Evolutionary conservation across 371 early-diverging fungal genomes (phyloP).

Genomic region (Mortierella sp.): DNA sequence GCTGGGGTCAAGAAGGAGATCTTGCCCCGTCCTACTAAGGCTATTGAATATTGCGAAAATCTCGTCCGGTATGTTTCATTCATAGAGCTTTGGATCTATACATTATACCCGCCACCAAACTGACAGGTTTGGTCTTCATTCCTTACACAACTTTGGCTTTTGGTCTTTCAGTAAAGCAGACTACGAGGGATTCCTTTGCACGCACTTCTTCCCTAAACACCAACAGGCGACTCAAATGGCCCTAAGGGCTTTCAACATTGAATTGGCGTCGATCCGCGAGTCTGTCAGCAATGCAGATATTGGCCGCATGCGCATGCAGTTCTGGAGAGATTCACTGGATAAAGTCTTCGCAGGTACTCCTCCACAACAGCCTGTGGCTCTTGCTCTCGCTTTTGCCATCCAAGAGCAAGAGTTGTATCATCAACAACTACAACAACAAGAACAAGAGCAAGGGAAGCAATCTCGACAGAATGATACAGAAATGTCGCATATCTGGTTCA

Average conservation of each 20-base stretch:
- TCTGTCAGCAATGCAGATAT: conserved; percentile 75
- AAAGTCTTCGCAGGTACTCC: conserved; percentile 76
- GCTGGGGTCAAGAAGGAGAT: conserved; percentile 4
- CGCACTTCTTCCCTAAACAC: conserved; percentile 50
- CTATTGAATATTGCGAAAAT: conserved; percentile 51
- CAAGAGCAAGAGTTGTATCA: conserved; percentile 59
- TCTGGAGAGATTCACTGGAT: conserved; percentile 86
- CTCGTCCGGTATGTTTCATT: conserved; percentile 40
- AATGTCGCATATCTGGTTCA: conserved; percentile 53
- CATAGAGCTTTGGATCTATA: not conserved
- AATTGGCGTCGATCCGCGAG: conserved; percentile 85
- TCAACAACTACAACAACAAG: conserved; percentile 12
- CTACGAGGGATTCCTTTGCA: conserved; percentile 54
- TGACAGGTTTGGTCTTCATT: no score
- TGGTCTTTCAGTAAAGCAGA: conserved; percentile 31
- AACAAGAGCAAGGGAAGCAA: not conserved
- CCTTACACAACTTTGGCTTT: not conserved
- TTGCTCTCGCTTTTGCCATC: conserved; percentile 76
- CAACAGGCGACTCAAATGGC: conserved; percentile 62
- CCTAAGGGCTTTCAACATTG: conserved; percentile 90
- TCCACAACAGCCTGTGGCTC: conserved; percentile 78
- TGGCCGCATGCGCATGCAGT: conserved; percentile 86
- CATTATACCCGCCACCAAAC: no score
- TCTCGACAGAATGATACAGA: conserved; percentile 13
- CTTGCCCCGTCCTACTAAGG: conserved; percentile 29